phyloP scores from a whole-genome alignment of 1,284 basidiomycete genomes.

The Rhodotorula sp. region DNA sequence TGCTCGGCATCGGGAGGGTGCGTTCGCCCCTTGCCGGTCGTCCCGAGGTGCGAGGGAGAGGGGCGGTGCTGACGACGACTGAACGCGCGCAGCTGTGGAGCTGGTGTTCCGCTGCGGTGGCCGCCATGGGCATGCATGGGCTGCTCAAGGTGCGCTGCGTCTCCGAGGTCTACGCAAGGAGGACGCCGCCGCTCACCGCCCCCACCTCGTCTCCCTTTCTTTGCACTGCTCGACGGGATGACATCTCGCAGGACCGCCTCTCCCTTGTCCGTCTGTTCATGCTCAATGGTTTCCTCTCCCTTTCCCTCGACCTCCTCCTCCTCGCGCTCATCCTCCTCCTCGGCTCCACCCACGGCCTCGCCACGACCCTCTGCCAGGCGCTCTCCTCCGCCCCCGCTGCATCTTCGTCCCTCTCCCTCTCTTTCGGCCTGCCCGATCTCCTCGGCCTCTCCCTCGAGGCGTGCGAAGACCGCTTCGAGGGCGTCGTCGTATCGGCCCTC shows the following conservation, averaged over 20 bases:
- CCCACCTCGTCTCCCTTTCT: not conserved
- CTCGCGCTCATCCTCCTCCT: conserved; percentile 15
- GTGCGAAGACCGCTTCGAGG: conserved; percentile 35
- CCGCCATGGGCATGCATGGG: conserved; percentile 6
- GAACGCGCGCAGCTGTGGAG: conserved; percentile 12
- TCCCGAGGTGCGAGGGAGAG: not conserved
- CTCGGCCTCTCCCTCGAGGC: conserved; percentile 27
- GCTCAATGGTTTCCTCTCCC: conserved; percentile 35
- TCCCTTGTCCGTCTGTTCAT: conserved; percentile 31
- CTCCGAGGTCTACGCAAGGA: not conserved
- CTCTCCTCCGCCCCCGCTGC: conserved; percentile 10
- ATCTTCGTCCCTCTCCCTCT: conserved; percentile 3
- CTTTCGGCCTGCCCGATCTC: conserved; percentile 19
- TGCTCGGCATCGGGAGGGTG: conserved; percentile 25
- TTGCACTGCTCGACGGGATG: not conserved
- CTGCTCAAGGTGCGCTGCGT: conserved; percentile 9
- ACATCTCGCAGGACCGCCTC: conserved; percentile 15
- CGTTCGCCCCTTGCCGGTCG: not conserved
- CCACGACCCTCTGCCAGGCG: conserved; percentile 29
- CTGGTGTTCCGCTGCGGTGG: conserved; percentile 14
- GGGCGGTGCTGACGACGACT: not conserved
- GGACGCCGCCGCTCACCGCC: not conserved
- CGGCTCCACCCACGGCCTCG: conserved; percentile 12
- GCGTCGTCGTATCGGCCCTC: conserved; percentile 6
- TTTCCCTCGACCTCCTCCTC: conserved; percentile 28